Conservation (phyloP, 805 yeast species). For the Sungouiella thailandica region DNA sequence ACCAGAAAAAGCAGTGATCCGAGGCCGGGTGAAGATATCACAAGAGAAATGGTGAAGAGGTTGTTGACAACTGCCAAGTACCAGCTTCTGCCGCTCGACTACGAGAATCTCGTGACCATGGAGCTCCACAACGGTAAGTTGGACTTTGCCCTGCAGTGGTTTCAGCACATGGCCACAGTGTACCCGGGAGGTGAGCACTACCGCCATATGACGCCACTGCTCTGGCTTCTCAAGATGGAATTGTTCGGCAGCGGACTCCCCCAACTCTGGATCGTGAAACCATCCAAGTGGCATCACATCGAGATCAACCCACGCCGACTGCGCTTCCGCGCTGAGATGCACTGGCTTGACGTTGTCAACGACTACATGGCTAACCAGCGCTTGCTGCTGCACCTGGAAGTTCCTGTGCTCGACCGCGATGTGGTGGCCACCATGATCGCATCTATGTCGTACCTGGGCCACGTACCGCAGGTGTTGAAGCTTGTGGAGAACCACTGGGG, state of each 20-base stretch:
- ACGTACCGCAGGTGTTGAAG: constrained; percentile 17
- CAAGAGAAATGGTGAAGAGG: too few species aligned
- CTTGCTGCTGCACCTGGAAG: constrained; percentile 5
- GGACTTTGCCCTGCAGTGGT: constrained; percentile 39
- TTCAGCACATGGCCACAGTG: constrained; percentile 26
- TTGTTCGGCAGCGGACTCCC: constrained; percentile 30
- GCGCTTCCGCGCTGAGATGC: constrained; percentile 12
- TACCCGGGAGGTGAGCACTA: constrained; percentile 10
- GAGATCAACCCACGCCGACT: constrained; percentile 18
- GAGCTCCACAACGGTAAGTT: constrained; percentile 32
- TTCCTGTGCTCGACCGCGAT: constrained; percentile 15
- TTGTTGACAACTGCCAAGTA: too few species aligned
- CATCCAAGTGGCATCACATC: constrained; percentile 16
- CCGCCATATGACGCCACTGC: constrained; percentile 22
- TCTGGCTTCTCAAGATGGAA: constrained; percentile 35
- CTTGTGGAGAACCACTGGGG: constrained; percentile 31
- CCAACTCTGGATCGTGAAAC: constrained; percentile 24
- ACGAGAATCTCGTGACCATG: constrained; percentile 33
- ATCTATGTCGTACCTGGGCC: constrained; percentile 27
- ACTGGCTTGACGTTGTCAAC: constrained; percentile 20
- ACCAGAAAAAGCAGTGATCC: too few species aligned
- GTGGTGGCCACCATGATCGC: constrained; percentile 26
- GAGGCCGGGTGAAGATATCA: too few species aligned
- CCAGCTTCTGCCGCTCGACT: constrained; percentile 30
- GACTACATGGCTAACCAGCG: constrained; percentile 17